A percentile compares a stretch with the other conserved stretches of the same genome.
Conservation (phyloP, 108 stramenopile species). For the Fragilaria radians region DNA sequence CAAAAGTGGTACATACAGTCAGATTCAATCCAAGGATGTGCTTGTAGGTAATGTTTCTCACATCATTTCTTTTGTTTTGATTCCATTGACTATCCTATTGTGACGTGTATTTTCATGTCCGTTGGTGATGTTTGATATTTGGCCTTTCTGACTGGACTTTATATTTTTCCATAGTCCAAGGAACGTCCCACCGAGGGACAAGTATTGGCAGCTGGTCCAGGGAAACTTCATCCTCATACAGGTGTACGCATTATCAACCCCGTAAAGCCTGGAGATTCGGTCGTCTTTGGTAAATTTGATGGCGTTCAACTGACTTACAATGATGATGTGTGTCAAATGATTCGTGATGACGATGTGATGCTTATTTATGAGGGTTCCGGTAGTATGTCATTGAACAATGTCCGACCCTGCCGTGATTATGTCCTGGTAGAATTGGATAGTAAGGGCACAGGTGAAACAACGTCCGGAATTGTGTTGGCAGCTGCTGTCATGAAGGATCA, state of each 20-base stretch:
- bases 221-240: conserved; percentile 85
- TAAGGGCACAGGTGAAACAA: conserved; percentile 58
- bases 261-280: conserved; percentile 70
- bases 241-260: conserved; percentile 76
- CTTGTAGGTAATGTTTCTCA: conserved; percentile 4
- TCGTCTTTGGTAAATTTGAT: conserved; percentile 92
- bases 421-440: conserved; percentile 73
- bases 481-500: conserved; percentile 64
- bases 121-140: neutral
- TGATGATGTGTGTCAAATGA: conserved; percentile 85
- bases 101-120: neutral
- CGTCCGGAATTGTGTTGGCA: conserved; percentile 83
- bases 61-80: neutral
- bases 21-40: neutral
- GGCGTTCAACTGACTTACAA: conserved; percentile 86
- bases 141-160: neutral
- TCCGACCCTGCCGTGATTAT: conserved; percentile 80
- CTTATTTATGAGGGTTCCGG: conserved; percentile 78
- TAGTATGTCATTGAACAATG: conserved; percentile 83
- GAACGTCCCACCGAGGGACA: conserved; percentile 86
- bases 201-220: conserved; percentile 87
- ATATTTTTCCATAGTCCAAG: conserved; percentile 37
- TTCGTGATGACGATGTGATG: conserved; percentile 90
- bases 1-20: neutral
- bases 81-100: neutral